Conservation (phyloP, 192 early-diverging fungal species). For the Coemansia sp. region DNA sequence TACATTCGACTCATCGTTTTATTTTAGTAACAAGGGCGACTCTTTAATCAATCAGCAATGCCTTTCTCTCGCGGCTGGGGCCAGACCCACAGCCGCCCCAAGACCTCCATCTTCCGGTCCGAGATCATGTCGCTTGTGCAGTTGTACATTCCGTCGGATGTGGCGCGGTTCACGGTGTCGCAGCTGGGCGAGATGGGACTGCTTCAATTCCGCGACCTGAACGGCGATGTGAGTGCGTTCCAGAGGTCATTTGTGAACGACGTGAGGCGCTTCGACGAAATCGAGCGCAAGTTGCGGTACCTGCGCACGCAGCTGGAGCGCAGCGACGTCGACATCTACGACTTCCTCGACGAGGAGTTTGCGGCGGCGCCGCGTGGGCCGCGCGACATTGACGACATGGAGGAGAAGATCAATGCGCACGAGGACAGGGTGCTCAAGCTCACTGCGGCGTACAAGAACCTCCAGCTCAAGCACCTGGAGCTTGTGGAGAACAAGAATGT, state of each 20-base stretch:
- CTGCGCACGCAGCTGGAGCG: constrained; percentile 79
- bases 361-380: constrained; percentile 68
- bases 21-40: not conserved
- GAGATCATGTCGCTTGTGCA: constrained; percentile 95
- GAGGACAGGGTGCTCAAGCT: constrained; percentile 82
- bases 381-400: constrained; percentile 93
- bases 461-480: constrained; percentile 87
- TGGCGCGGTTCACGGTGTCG: constrained; percentile 85
- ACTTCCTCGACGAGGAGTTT: constrained; percentile 51
- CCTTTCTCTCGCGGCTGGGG: constrained; percentile 44
- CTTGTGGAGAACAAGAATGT: constrained; percentile 89
- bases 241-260: constrained; percentile 94
- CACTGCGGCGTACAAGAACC: constrained; percentile 81
- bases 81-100: constrained; percentile 37
- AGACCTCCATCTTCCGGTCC: constrained; percentile 77
- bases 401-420: constrained; percentile 74
- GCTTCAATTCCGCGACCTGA: constrained; percentile 94
- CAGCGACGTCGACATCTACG: constrained; percentile 63
- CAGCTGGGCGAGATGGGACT: constrained; percentile 94
- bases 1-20: not conserved
- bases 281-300: constrained; percentile 96
- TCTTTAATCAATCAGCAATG: constrained; percentile 11
- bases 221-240: constrained; percentile 92
- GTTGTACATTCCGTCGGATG: constrained; percentile 95
- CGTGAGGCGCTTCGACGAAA: constrained; percentile 94